A percentile compares a stretch with the other conserved stretches of the same genome.
Evolutionary conservation across 768 basidiomycete species (phyloP).

Genomic region (Daedaleopsis sinensis): DNA sequence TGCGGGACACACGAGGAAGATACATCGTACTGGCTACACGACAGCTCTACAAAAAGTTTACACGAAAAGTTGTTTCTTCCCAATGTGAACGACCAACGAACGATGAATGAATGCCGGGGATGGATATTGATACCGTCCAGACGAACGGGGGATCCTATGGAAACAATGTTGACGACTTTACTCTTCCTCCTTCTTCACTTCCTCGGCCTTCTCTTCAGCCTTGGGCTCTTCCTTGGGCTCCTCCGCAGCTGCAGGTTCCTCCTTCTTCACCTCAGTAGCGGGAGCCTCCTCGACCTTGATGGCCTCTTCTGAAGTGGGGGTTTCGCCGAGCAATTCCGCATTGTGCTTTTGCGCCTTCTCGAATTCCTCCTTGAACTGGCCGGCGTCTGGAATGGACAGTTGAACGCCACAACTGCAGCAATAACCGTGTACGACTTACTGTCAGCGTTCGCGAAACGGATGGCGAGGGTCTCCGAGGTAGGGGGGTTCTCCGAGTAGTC

Average conservation of each 20-base stretch:
- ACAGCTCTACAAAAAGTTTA: conserved; percentile 19
- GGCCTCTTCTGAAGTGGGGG: conserved; percentile 31
- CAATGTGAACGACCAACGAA: not conserved
- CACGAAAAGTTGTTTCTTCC: conserved; percentile 8
- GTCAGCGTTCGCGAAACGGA: conserved; percentile 96
- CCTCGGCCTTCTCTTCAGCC: conserved; percentile 30
- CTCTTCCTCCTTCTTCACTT: conserved; percentile 29
- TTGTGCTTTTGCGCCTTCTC: conserved; percentile 82
- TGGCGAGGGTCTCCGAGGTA: conserved; percentile 93
- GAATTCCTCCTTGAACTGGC: conserved; percentile 86
- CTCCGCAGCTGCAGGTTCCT: conserved; percentile 33
- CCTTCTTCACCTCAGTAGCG: conserved; percentile 29
- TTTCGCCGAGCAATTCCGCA: conserved; percentile 40
- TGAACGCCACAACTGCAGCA: not conserved
- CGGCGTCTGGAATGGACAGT: conserved; percentile 59
- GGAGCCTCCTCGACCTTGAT: conserved; percentile 36
- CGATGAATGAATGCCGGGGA: conserved; percentile 5
- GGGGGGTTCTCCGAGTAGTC: conserved; percentile 93
- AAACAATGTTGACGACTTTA: conserved; percentile 21
- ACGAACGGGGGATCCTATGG: conserved; percentile 6
- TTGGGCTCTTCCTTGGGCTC: conserved; percentile 31
- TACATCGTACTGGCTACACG: conserved; percentile 19
- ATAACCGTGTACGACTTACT: conserved; percentile 54
- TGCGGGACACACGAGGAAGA: not conserved
- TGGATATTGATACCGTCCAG: conserved; percentile 6